Base-by-base conservation (phyloP, 2,329 filamentous ascomycete species). In the Sporothrix sp. region DNA sequence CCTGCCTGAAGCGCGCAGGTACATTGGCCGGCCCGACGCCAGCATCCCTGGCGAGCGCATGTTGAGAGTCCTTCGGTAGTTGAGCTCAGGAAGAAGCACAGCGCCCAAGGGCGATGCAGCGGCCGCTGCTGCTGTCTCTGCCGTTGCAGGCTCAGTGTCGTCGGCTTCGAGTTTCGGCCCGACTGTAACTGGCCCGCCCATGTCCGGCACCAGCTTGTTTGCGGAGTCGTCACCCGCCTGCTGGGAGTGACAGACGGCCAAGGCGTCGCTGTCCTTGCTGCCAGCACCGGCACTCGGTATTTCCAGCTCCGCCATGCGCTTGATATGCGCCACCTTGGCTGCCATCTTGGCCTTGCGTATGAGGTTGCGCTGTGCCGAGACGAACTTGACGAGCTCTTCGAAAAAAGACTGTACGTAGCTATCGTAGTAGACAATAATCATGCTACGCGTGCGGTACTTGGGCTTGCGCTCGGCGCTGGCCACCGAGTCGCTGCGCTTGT, bases 401-500 rank as follows among this genome's bases (percentile, higher is more conserved):
- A 96, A 88, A 35, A 84, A 81, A 46, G 80, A 80, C 63, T 96
- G 89, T 3, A 94, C 83, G 55, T 87, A 83, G 58, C 85, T 87
- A 63, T 96, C 90, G 63, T 96, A 96, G 66, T 88, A 90, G n/a
- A 96, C 85, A 36, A 93, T 82, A 42, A 91, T 83, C 74, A 87
- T 85, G 52, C 76, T 82, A 57, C 84, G 79, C 3, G 81, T 81
- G 50, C 85, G 81, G 63, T 84, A 85, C 55, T 80, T 78, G 10
- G 71, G 65, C 1, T 71, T 63, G 2, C 67, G 63, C 10, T 76
- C 73, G 32, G 66, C 69, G 37, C 75, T 79, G 46, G 73, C 58
- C 57, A 79, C 66, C 0, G 76, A 79, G 21, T 74, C 67, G 11
- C 73, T 71, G 48, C 74, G 71, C 48, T 71, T 69, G 43, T 50